Base-by-base conservation (phyloP, 768 basidiomycete genomes). In the Suillus americanus region DNA sequence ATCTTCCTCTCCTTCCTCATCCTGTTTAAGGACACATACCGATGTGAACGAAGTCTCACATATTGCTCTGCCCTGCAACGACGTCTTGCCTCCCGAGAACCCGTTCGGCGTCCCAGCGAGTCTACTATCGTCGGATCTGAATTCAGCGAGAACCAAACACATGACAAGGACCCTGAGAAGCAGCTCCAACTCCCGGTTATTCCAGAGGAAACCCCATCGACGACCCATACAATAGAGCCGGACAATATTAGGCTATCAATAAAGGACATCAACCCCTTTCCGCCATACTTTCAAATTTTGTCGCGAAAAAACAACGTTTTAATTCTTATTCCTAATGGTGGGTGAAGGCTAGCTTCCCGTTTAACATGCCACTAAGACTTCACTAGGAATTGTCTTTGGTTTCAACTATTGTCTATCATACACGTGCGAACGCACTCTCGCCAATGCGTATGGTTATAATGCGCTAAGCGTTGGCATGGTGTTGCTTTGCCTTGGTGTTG, bases 11-110 rank as follows among this genome's bases (percentile, higher is more conserved):
- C 81, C 23, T 92, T 93, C 74, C 62, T 89, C 40, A 74, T 89
- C 28, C 79, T 89, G 71, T 92, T 95, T 79, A 85, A 84, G 64
- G 94, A 96, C 70, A 93, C 93, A 0, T 96, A 92, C 78, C 85
- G 94, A 20, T 79, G 83, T 62, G 92, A 95, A 70, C 88, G 95
- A 51, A 95, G 93, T 62, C 76, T 91, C 28, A 85, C 86, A 3
- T 97, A 95, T 74, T 91, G 92, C 72, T 80, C 81, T 43, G 87
- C 88, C 0, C 77, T 92, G 50, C 83, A 79, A 65, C 77, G 80
- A 55, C 80, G 82, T 20, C 63, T 79, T 6, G 74, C 74, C 50
- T 71, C 73, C 13, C 62, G 62, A 38, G 67, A 67, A 43, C 60
- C 48, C 2, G 66, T 71, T 28, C 67, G 73, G 61, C 61, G 71